These are phyloP conservation scores for Aspergillus awamori DNA, from an alignment of 2,329 filamentous ascomycete species.

Conservation along the genomic window DNA sequence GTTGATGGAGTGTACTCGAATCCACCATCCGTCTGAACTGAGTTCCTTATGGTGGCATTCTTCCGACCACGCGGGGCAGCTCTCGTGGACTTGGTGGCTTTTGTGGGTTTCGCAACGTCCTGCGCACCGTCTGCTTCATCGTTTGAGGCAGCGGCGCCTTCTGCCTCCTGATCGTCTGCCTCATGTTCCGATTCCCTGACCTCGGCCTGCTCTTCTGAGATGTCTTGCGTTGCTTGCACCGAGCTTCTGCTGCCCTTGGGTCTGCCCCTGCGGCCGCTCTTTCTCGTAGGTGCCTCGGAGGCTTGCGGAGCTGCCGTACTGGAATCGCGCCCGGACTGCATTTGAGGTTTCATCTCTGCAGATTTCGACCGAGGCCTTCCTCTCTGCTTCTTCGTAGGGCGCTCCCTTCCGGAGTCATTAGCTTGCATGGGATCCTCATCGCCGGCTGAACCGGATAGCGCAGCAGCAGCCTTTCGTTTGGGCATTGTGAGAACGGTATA, in stretches of 20 bases:
- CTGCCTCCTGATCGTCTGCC: conserved; percentile 30
- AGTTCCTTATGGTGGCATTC: conserved; percentile 29
- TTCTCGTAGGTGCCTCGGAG: conserved; percentile 24
- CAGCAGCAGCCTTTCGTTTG: conserved; percentile 46
- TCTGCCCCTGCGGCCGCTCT: conserved; percentile 32
- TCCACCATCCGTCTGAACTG: conserved; percentile 41
- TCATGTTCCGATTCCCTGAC: conserved; percentile 41
- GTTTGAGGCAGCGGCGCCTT: conserved; percentile 25
- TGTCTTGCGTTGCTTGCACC: conserved; percentile 29
- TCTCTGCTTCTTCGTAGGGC: conserved; percentile 42
- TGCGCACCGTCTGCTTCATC: conserved; percentile 31
- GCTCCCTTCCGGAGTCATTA: conserved; percentile 36
- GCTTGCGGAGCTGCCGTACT: conserved; percentile 24
- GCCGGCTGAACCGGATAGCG: conserved; percentile 52
- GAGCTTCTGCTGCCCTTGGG: conserved; percentile 36
- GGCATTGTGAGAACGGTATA: conserved; percentile 33
- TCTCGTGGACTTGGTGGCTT: conserved; percentile 26
- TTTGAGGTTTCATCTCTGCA: conserved; percentile 38
- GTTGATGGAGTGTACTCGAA: conserved; percentile 46
- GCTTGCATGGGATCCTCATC: conserved; percentile 44
- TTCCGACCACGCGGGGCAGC: conserved; percentile 28
- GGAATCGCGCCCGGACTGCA: conserved; percentile 33
- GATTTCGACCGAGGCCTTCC: conserved; percentile 48
- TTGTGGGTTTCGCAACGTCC: conserved; percentile 20
- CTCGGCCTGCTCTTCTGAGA: conserved; percentile 46